Conservation (phyloP, 345 rosid species). For the Euphorbia tirucalli region DNA sequence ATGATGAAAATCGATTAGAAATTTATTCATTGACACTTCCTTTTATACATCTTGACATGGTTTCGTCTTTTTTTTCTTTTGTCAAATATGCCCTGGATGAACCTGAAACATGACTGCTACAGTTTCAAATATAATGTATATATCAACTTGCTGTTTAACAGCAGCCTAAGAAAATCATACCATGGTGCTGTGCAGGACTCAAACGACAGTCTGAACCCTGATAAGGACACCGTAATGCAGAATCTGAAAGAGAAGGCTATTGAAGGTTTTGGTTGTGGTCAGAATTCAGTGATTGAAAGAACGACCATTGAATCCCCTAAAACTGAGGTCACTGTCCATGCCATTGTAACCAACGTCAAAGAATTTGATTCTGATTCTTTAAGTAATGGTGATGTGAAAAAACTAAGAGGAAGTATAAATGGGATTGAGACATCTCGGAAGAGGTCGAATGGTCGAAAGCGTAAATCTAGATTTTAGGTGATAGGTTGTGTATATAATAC, state of each 20-base stretch:
- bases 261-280: conserved; percentile 50
- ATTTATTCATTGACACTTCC: no score
- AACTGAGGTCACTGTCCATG: conserved; percentile 53
- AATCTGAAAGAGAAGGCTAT: conserved; percentile 56
- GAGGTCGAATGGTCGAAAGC: conserved; percentile 52
- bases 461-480: conserved; percentile 38
- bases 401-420: conserved; percentile 35
- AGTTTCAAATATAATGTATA: no score
- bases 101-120: no score
- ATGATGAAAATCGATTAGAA: no score
- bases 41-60: no score
- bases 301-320: conserved; percentile 39
- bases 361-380: conserved; percentile 33
- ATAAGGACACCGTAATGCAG: conserved; percentile 44
- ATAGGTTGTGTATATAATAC: conserved; percentile 21
- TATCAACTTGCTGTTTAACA: background rate
- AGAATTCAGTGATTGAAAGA: conserved; percentile 28
- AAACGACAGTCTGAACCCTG: conserved; percentile 32
- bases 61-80: no score
- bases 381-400: conserved; percentile 49
- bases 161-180: background rate
- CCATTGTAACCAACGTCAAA: conserved; percentile 62
- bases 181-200: conserved; percentile 40
- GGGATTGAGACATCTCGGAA: conserved; percentile 42
- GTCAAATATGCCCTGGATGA: no score